These are phyloP conservation scores for Fusarium nodosum DNA, from an alignment of 2,329 filamentous ascomycete genomes.

Conservation along the genomic window DNA sequence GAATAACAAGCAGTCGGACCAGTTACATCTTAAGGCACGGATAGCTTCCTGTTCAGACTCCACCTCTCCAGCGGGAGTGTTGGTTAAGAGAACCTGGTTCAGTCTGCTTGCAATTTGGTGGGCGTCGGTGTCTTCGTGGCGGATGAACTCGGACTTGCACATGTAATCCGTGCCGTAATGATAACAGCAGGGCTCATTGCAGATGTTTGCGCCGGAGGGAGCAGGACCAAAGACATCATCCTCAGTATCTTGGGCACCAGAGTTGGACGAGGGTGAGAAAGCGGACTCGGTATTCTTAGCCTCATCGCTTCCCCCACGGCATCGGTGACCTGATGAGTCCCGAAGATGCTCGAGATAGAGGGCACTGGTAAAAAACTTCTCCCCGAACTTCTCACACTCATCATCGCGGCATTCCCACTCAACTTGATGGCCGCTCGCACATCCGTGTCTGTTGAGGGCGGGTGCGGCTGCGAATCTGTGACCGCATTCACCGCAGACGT, in stretches of 20 bases:
- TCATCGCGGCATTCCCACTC: conserved; percentile 27
- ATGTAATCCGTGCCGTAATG: conserved; percentile 35
- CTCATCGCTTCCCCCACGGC: background rate
- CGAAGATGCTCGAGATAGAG: conserved; percentile 23
- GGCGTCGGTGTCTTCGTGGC: conserved; percentile 27
- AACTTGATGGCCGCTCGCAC: conserved; percentile 19
- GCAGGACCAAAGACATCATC: background rate
- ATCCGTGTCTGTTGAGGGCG: conserved; percentile 39
- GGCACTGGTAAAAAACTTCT: conserved; percentile 11
- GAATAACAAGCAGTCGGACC: conserved; percentile 17
- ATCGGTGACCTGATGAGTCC: conserved; percentile 13
- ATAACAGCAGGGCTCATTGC: conserved; percentile 39
- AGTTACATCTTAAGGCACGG: conserved; percentile 32
- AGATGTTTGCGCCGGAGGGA: conserved; percentile 2
- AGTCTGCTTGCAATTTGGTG: conserved; percentile 35
- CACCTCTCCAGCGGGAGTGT: background rate
- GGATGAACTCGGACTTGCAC: conserved; percentile 30
- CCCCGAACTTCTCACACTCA: conserved; percentile 11
- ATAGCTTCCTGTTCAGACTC: conserved; percentile 41
- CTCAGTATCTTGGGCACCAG: background rate
- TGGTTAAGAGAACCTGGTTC: conserved; percentile 11
- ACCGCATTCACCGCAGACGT: conserved; percentile 43
- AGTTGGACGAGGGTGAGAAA: background rate
- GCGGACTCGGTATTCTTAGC: background rate
- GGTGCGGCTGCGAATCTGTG: conserved; percentile 42